phyloP scores from a whole-genome alignment of 805 yeast genomes.

The Yamadazyma philogaea region DNA sequence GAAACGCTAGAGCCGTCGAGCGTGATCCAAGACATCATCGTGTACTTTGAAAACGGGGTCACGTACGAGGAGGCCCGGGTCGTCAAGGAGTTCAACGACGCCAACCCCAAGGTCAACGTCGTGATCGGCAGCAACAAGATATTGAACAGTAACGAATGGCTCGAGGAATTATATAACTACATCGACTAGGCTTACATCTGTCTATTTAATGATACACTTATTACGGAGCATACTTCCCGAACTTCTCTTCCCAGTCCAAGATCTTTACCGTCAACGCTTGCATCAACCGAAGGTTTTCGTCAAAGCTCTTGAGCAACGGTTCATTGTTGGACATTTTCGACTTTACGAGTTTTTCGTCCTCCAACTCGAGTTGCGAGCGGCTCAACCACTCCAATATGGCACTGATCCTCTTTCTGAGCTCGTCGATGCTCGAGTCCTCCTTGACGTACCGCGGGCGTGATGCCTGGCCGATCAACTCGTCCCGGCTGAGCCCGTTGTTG shows the following conservation, averaged over 20 bases:
- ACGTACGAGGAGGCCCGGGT: conserved; percentile 91
- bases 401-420: conserved; percentile 82
- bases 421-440: conserved; percentile 68
- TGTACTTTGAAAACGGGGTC: conserved; percentile 81
- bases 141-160: conserved; percentile 35
- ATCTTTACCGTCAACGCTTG: conserved; percentile 71
- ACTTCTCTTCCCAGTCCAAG: conserved; percentile 76
- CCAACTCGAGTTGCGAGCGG: conserved; percentile 79
- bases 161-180: conserved; percentile 29
- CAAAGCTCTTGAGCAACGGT: conserved; percentile 42
- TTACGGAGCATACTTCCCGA: conserved; percentile 47
- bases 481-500: conserved; percentile 22
- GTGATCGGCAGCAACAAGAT: conserved; percentile 69
- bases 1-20: conserved; percentile 20
- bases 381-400: conserved; percentile 91
- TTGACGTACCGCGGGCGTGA: conserved; percentile 83
- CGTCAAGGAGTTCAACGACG: conserved; percentile 56
- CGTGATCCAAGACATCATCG: conserved; percentile 51
- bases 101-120: conserved; percentile 57
- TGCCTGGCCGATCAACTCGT: conserved; percentile 60
- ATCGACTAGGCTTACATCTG: conserved; percentile 18
- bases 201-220: neutral
- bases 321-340: conserved; percentile 45
- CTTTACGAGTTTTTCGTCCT: conserved; percentile 65
- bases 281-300: conserved; percentile 61